Conservation (phyloP, 2,329 filamentous ascomycete genomes). For the Plenodomus biglobosus region DNA sequence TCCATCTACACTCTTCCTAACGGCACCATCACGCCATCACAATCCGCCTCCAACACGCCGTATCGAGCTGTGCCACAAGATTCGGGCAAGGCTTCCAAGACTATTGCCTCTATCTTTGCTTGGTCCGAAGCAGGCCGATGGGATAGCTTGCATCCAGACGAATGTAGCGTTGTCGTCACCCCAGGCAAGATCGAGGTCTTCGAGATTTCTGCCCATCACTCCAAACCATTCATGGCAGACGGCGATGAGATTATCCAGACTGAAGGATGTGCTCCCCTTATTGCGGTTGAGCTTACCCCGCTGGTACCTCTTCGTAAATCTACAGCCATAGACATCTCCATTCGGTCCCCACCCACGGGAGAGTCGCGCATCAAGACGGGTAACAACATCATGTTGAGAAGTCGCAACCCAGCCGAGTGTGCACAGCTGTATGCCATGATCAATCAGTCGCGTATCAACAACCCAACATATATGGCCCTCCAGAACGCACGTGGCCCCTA, state of each 20-base stretch:
- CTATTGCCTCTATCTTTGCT: constrained; percentile 62
- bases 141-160: constrained; percentile 62
- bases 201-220: constrained; percentile 55
- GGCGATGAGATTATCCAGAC: constrained; percentile 44
- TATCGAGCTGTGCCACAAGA: constrained; percentile 58
- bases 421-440: constrained; percentile 81
- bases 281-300: constrained; percentile 84
- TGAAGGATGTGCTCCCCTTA: constrained; percentile 52
- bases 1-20: constrained; percentile 45
- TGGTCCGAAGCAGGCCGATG: constrained; percentile 64
- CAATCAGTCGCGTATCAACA: constrained; percentile 86
- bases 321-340: constrained; percentile 89
- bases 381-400: constrained; percentile 89
- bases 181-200: constrained; percentile 67
- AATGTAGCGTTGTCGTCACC: constrained; percentile 64
- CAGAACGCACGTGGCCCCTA: constrained; percentile 68
- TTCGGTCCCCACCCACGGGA: constrained; percentile 78
- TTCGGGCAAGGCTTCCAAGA: constrained; percentile 55
- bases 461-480: constrained; percentile 81
- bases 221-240: constrained; percentile 45
- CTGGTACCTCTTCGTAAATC: constrained; percentile 87
- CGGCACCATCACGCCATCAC: constrained; percentile 71
- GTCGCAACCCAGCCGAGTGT: constrained; percentile 74
- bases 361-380: constrained; percentile 69
- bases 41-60: constrained; percentile 77